A percentile compares a stretch with the other conserved stretches of the same genome.
Evolutionary conservation across 192 early-diverging fungal species (phyloP).

Genomic region (Entomortierella chlamydospora): DNA sequence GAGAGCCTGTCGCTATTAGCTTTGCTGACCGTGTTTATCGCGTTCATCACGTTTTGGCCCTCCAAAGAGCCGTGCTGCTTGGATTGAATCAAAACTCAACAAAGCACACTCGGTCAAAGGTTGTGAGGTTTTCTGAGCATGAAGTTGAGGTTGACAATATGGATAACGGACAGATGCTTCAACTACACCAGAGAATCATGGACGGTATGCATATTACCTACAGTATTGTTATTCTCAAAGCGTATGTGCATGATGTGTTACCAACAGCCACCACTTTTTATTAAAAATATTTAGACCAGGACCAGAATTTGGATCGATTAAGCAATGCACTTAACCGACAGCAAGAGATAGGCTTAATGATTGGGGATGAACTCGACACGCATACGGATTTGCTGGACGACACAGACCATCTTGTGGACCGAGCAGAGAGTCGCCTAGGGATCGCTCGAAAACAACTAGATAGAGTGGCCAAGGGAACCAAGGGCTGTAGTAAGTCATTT

Average conservation of each 20-base stretch:
- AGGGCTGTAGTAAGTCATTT: constrained; percentile 65
- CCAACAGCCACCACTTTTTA: too few relatives aligned
- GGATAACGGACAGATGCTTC: constrained; percentile 64
- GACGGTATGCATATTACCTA: constrained; percentile 57
- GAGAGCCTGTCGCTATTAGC: neutral
- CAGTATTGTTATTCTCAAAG: neutral
- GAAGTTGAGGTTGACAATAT: constrained; percentile 58
- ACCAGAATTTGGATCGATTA: constrained; percentile 77
- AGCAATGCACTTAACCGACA: constrained; percentile 71
- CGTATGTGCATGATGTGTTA: too few relatives aligned
- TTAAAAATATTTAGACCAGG: constrained; percentile 68
- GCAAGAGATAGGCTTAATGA: constrained; percentile 75
- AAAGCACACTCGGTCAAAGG: constrained; percentile 45
- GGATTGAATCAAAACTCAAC: constrained; percentile 47
- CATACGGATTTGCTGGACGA: constrained; percentile 80
- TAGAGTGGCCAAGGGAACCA: constrained; percentile 62
- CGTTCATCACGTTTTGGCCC: neutral
- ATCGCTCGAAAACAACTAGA: constrained; percentile 62
- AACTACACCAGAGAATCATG: constrained; percentile 74
- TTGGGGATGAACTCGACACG: constrained; percentile 78
- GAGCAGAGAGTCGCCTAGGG: constrained; percentile 57
- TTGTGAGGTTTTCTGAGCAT: constrained; percentile 55
- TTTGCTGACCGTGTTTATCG: neutral
- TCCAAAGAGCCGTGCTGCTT: constrained; percentile 38
- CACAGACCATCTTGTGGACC: constrained; percentile 74